Evolutionary conservation across 2,329 filamentous ascomycete genomes (phyloP), one percentile per base, ranked within the genome.

Genomic region (Sporothrix phasma): DNA sequence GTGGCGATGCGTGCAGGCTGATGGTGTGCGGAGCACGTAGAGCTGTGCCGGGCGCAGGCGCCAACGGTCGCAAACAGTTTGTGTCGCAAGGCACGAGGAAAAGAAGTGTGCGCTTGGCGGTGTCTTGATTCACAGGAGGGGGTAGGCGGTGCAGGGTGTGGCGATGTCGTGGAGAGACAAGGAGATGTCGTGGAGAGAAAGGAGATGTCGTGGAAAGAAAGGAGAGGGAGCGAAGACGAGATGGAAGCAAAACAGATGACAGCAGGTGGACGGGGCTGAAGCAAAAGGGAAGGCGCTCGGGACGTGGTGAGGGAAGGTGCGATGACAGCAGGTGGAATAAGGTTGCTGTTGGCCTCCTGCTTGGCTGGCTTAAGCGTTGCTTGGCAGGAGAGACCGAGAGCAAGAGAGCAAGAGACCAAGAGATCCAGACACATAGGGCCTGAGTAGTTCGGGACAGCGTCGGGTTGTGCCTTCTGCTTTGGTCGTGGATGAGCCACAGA

Each of bases 271-370:
- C 11, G 15, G 6, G 34, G 17, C 13, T 29, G 22, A 61, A 34
- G 41, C 15, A 37, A 49, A 47, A 45, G 31, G 59, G 45, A 61
- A 49, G 43, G 45, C 10, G 29, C 45, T 31, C 59, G 53, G 19
- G 34, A 56, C n/a, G 31, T 51, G 22, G 47, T 24, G 19, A 54
- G 49, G 49, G 29, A 54, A 39, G 51, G 34, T 43, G 53, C 51
- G n/a, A n/a, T n/a, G n/a, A 58, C 31, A 49, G 19, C 45, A 62
- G 59, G 59, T 17, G 51, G 41, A 51, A 39, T 62, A 62, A 62
- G 59, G 59, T 41, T 43, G 45, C 45, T 51, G 59, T 49, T 61
- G 59, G 58, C 58, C 29, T 61, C 43, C 59, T 61, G 59, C 45
- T 51, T 41, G 45, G 45, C 19, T 17, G 46, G 29, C 59, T 45